Base-by-base conservation (phyloP, 2,329 filamentous ascomycete genomes). In the Colletotrichum eremochloae region DNA sequence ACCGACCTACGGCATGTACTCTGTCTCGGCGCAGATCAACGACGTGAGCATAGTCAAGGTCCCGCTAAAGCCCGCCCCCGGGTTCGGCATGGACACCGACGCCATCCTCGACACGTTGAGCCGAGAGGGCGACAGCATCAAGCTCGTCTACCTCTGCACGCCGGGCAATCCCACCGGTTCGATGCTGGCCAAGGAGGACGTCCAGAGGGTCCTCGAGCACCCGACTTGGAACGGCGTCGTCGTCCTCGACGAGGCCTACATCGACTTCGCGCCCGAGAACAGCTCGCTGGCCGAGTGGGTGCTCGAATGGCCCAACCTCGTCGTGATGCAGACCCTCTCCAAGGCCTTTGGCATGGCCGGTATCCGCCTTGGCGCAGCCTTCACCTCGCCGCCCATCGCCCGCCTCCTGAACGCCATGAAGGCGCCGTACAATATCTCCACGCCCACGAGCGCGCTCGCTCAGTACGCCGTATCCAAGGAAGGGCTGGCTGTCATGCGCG, bases 1-100 rank as follows among this genome's bases (percentile, higher is more conserved):
- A 24, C 96, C 96, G 1, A 99, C 96, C 0, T 99, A 99, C 81
- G 96, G 96, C 84, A 99, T 99, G 96, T 99, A 99, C 86, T 87
- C 90, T 58, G 96, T 99, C 24, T 97, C 94, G 8, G 96, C 96
- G 1, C 93, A 97, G 80, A 92, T 98, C 76, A 99, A 99, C 84
- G 96, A 98, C 79, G 87, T 99, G 29, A 88, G 88, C 57, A 90
- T 98, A 36, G 92, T 97, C 76, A 94, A 93, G 80, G 91, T 98
- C n/a, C 95, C 95, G 0, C 86, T 98, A 31, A 88, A 93, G 60
- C 87, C 89, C 1, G 89, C 91, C 1, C 91, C 94, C 1, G 86
- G 82, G 5, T 99, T 98, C 82, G 87, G 86, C 56, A 87, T 98
- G 76, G 91, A 96, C 81, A 85, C 94, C 2, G 84, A 89, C 11